These are phyloP conservation scores for Cyclotella atomus DNA, from an alignment of 108 stramenopile genomes.

Conservation along the genomic window DNA sequence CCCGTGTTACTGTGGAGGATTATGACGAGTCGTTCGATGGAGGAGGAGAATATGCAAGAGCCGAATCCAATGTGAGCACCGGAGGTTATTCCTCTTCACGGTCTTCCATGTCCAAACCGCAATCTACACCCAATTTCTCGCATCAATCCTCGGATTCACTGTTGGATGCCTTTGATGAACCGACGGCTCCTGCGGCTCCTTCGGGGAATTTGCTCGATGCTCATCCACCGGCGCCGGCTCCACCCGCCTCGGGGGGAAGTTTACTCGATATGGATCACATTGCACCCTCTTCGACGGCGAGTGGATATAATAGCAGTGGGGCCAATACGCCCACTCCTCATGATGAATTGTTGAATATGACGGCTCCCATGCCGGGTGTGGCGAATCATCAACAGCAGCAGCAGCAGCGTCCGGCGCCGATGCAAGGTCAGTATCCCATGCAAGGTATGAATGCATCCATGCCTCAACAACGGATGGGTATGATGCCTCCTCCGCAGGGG, in stretches of 20 bases:
- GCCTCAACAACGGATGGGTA: constrained; percentile 5
- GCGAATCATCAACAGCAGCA: constrained; percentile 19
- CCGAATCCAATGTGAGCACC: constrained; percentile 34
- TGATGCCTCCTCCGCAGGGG: constrained; percentile 21
- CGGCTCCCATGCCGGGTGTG: constrained; percentile 51
- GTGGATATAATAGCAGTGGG: constrained; percentile 32
- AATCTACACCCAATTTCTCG: constrained; percentile 19
- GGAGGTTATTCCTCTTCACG: constrained; percentile 24
- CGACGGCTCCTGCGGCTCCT: constrained; percentile 38
- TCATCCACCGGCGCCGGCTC: constrained; percentile 31
- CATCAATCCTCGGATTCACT: constrained; percentile 48
- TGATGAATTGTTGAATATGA: constrained; percentile 86
- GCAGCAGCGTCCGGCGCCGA: constrained; percentile 53
- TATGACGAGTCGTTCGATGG: constrained; percentile 76
- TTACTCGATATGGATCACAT: constrained; percentile 62
- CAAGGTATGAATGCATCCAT: constrained; percentile 8
- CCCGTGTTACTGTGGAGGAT: constrained; percentile 71
- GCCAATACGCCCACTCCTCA: constrained; percentile 53
- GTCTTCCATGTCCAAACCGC: constrained; percentile 31
- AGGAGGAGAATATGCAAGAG: constrained; percentile 53
- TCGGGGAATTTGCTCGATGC: constrained; percentile 56
- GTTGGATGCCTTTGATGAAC: constrained; percentile 66
- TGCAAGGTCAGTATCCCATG: constrained; percentile 47
- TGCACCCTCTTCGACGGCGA: constrained; percentile 6
- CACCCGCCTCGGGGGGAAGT: constrained; percentile 47